Evolutionary conservation across 257 asterid genomes (phyloP), one percentile per base, ranked within the genome.

Genomic region (Solanum sitiens): DNA sequence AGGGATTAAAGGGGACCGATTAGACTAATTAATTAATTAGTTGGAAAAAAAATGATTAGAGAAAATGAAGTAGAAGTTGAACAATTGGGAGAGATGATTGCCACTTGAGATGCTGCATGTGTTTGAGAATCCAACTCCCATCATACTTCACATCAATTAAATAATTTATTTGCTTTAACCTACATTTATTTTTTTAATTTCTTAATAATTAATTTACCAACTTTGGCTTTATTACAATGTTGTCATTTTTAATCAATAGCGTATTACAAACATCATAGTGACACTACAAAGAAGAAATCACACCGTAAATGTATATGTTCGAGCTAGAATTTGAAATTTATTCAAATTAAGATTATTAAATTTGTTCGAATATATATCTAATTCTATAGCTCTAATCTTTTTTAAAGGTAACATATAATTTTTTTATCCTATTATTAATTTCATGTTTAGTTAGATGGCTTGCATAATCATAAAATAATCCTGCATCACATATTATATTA

Each of bases 61-160:
- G 83, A 83, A 89, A 87, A 33, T 33, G 27, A 33, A 72, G 45
- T 72, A 67, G 42, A 44, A 65, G 89, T 47, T 68, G 71, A 88
- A 75, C 88, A 73, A 86, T 74, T 86, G 88, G 92, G 87, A 40
- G 89, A 39, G 88, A 90, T 86, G 92, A 90, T 88, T 90, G 84
- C 75, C n/a, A 86, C 85, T 75, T 86, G 75, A 65, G 89, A 86
- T 50, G 83, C 63, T 88, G 88, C 88, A 88, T 84, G 92, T 90
- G 89, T 88, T 87, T 83, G 85, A 88, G 86, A 88, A 88, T 88
- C 92, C 86, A 83, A 68, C 89, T 88, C 86, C 88, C 92, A 88
- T 90, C 89, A 90, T 88, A 71, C 67, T 65, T 65, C 77, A 88
- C 89, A 90, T 90, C 79, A 90, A 86, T 90, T 82, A 63, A 86